phyloP scores from a whole-genome alignment of 2,329 filamentous ascomycete genomes.

The Aspergillus phoenicis region DNA sequence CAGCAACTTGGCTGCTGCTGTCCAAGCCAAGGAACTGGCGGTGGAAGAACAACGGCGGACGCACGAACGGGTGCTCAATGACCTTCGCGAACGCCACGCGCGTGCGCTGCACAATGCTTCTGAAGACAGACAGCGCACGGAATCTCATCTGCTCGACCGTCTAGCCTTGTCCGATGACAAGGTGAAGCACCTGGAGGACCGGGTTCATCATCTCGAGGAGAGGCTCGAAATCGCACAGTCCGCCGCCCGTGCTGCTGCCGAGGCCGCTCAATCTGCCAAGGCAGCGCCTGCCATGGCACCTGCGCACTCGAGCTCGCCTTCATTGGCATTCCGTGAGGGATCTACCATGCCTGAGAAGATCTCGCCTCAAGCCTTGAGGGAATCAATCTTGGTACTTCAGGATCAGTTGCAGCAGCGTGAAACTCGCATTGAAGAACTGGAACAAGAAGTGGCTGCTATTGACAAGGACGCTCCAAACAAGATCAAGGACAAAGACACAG shows the following conservation, averaged over 20 bases:
- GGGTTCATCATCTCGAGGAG: constrained; percentile 81
- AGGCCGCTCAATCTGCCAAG: constrained; percentile 67
- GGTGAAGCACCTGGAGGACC: constrained; percentile 82
- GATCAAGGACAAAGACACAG: constrained; percentile 87
- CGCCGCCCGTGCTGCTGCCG: constrained; percentile 79
- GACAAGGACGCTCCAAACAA: constrained; percentile 79
- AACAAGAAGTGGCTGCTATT: constrained; percentile 67
- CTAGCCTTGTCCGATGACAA: constrained; percentile 82
- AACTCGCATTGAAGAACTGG: constrained; percentile 82
- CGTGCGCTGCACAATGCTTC: constrained; percentile 70
- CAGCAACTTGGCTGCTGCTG: constrained; percentile 57
- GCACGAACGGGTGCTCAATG: constrained; percentile 73
- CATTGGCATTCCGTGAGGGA: constrained; percentile 47
- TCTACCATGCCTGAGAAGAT: constrained; percentile 75
- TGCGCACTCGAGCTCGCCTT: constrained; percentile 51
- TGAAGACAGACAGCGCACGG: constrained; percentile 80
- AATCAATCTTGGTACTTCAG: constrained; percentile 94
- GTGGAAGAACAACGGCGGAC: constrained; percentile 62
- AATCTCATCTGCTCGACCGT: constrained; percentile 78
- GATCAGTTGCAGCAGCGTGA: constrained; percentile 96
- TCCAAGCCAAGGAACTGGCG: constrained; percentile 56
- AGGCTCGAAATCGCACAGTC: constrained; percentile 87
- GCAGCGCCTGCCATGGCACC: constrained; percentile 42
- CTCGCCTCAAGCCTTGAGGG: constrained; percentile 88
- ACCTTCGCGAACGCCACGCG: constrained; percentile 74